Conservation (phyloP, 169 alveolate genomes). For the Amoebophrya sp. region DNA sequence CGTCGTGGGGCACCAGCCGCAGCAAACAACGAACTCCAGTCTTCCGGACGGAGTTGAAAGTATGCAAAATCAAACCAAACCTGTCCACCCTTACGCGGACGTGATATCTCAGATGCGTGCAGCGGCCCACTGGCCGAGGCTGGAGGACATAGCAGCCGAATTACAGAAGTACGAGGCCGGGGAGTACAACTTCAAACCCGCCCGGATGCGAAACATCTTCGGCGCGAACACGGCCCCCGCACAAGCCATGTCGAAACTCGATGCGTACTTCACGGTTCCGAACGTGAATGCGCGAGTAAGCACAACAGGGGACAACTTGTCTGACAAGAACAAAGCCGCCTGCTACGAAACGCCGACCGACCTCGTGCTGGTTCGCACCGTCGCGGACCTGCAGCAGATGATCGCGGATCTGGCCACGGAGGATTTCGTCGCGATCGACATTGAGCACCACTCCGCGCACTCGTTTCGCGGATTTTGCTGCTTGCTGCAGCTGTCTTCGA, state of each 20-base stretch:
- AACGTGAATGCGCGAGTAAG: neutral
- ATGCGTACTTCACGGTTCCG: neutral
- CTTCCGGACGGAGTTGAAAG: too few relatives aligned
- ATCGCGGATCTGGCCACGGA: neutral
- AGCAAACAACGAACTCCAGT: too few relatives aligned
- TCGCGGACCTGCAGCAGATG: neutral
- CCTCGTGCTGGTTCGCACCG: neutral
- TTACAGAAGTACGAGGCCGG: neutral
- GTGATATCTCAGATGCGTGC: too few relatives aligned
- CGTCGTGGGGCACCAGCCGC: too few relatives aligned
- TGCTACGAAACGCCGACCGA: too few relatives aligned
- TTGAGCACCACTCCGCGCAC: slow-evolving; percentile 73
- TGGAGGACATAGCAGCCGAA: neutral
- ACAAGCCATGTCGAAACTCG: neutral
- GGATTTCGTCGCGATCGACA: slow-evolving; percentile 69
- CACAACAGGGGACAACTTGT: too few relatives aligned
- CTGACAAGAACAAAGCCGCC: too few relatives aligned
- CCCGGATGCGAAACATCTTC: neutral
- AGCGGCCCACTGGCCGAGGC: neutral
- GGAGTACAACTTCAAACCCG: neutral
- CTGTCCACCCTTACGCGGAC: too few relatives aligned
- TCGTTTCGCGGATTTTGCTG: slow-evolving; percentile 79
- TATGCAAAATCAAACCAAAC: too few relatives aligned
- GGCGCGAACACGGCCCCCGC: neutral
- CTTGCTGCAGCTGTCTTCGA: slow-evolving; percentile 56